phyloP scores from a whole-genome alignment of 306 rosid species.

The Quercus rubra region DNA sequence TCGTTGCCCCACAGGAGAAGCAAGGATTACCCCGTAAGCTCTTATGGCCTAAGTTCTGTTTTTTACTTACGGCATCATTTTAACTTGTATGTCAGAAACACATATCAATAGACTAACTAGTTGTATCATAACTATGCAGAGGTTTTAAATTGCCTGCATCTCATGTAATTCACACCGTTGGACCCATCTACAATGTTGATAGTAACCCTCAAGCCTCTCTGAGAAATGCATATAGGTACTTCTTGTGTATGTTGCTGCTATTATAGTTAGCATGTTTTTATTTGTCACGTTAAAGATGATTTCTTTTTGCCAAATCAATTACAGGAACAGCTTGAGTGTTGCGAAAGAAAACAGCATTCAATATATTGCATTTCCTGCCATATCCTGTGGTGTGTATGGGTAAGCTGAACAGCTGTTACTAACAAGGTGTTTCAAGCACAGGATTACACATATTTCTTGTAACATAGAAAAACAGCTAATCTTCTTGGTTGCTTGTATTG shows the following conservation, averaged over 20 bases:
- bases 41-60: not conserved
- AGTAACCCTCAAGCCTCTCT: slow-evolving; percentile 53
- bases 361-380: slow-evolving; percentile 81
- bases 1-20: slow-evolving; percentile 93
- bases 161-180: slow-evolving; percentile 82
- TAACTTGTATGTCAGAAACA: not conserved
- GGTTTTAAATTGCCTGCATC: slow-evolving; percentile 77
- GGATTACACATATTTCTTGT: not conserved
- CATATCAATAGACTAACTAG: not conserved
- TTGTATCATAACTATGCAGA: slow-evolving; percentile 41
- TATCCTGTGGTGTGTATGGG: slow-evolving; percentile 88
- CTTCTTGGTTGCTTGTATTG: not conserved
- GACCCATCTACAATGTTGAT: slow-evolving; percentile 53
- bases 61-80: not conserved
- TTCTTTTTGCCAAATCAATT: slow-evolving; percentile 9
- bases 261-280: not conserved
- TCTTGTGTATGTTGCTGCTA: not conserved
- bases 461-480: not conserved
- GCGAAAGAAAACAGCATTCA: slow-evolving; percentile 68
- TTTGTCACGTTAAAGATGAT: not conserved
- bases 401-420: slow-evolving; percentile 33
- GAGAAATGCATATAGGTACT: slow-evolving; percentile 75
- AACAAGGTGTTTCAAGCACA: not conserved
- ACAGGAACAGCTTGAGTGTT: slow-evolving; percentile 74
- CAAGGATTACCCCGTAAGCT: slow-evolving; percentile 78